Percentiles rank a stretch among this genome's conserved stretches.
phyloP scores from a whole-genome alignment of 225 moss, liverwort and hornwort species.

The Ulota crispa region DNA sequence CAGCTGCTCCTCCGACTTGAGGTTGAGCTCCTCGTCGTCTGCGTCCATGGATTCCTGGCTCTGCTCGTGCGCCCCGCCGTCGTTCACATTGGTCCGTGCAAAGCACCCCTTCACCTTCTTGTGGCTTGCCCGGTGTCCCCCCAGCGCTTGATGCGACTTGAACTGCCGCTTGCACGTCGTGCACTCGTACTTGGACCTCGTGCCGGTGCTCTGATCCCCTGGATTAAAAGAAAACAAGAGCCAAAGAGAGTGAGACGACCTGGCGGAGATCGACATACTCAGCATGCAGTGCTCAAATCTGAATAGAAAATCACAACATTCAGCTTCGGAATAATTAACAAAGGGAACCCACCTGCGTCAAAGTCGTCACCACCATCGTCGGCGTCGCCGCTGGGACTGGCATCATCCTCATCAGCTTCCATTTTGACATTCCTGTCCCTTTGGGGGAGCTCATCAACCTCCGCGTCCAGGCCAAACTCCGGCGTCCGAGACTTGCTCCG shows the following conservation, averaged over 20 bases:
- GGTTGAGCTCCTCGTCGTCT: slow-evolving; percentile 62
- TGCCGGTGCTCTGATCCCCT: slow-evolving; percentile 53
- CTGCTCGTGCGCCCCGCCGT: slow-evolving; percentile 53
- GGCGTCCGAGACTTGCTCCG: slow-evolving; percentile 38
- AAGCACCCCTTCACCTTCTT: slow-evolving; percentile 99
- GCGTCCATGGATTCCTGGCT: slow-evolving; percentile 60
- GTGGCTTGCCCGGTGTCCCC: slow-evolving; percentile 95
- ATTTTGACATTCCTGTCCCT: slow-evolving; percentile 42
- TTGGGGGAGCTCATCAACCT: slow-evolving; percentile 37
- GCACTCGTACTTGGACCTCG: slow-evolving; percentile 73
- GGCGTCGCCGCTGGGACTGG: slow-evolving; percentile 65
- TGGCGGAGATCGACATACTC: neutral
- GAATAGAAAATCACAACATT: neutral
- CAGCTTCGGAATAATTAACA: neutral
- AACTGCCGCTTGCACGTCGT: slow-evolving; percentile 84
- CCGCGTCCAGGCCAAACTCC: slow-evolving; percentile 49
- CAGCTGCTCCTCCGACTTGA: slow-evolving; percentile 72
- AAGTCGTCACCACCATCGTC: slow-evolving; percentile 70
- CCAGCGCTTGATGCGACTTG: slow-evolving; percentile 95
- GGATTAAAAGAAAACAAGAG: neutral
- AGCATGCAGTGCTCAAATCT: neutral
- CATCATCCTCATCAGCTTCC: slow-evolving; percentile 54
- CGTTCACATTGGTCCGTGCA: slow-evolving; percentile 72
- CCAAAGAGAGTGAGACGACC: neutral
- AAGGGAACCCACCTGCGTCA: slow-evolving; percentile 44